Evolutionary conservation across 208 protist species (phyloP).

Genomic region (Acanthamoeba lenticulata): DNA sequence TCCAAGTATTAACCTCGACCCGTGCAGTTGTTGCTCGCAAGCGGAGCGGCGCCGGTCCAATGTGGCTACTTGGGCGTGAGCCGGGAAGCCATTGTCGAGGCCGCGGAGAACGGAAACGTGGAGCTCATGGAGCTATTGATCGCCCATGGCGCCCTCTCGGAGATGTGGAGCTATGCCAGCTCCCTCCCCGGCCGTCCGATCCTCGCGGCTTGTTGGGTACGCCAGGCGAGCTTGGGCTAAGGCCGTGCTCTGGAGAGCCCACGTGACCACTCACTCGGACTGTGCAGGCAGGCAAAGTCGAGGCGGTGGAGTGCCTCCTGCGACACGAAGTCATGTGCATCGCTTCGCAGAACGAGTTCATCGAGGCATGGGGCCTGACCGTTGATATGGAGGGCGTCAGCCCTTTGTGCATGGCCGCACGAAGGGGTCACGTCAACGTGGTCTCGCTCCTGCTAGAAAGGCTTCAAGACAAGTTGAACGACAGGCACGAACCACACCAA

Average conservation of each 20-base stretch:
- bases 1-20: too few relatives aligned
- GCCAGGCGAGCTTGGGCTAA: too few relatives aligned
- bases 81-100: not conserved
- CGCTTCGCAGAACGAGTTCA: slow-evolving; percentile 3
- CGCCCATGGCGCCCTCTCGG: not conserved
- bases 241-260: too few relatives aligned
- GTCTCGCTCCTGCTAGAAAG: not conserved
- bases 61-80: slow-evolving; percentile 5
- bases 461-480: not conserved
- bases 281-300: not conserved
- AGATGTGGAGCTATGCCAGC: not conserved
- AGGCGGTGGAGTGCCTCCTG: not conserved
- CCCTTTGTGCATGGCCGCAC: not conserved
- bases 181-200: not conserved
- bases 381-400: not conserved
- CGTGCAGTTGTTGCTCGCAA: not conserved
- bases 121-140: slow-evolving; percentile 24
- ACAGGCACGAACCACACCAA: not conserved
- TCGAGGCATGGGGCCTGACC: not conserved
- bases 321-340: not conserved
- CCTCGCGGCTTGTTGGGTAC: not conserved
- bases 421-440: not conserved
- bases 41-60: not conserved
- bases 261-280: too few relatives aligned
- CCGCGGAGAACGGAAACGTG: not conserved